Evolutionary conservation across 495 filamentous ascomycete genomes (phyloP).

Genomic region (Penicillium alfredii): DNA sequence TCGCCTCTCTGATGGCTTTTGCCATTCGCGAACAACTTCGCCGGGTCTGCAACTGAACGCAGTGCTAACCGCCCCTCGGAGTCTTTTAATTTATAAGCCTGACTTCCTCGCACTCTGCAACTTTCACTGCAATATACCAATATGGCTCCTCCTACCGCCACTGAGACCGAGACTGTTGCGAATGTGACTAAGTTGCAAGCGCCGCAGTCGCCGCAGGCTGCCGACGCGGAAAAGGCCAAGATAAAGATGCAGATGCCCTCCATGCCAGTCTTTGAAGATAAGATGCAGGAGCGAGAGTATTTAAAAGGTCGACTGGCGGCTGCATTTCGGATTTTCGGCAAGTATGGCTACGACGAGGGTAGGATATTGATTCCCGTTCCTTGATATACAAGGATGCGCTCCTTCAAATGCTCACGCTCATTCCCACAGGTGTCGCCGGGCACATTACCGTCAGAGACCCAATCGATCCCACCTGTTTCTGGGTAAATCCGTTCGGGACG

Average conservation of each 20-base stretch:
- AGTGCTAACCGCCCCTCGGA: no score
- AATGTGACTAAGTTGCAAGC: slow-evolving; percentile 16
- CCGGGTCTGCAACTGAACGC: no score
- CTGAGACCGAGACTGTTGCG: slow-evolving; percentile 24
- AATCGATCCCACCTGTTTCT: slow-evolving; percentile 62
- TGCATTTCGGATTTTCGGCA: slow-evolving; percentile 65
- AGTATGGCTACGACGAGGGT: slow-evolving; percentile 61
- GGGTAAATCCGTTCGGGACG: slow-evolving; percentile 76
- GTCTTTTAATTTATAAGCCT: no score
- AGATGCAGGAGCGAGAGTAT: slow-evolving; percentile 56
- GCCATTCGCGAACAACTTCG: no score
- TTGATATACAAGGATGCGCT: background rate
- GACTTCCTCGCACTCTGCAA: no score
- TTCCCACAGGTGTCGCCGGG: slow-evolving; percentile 43
- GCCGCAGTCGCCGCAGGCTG: slow-evolving; percentile 23
- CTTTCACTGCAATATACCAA: no score
- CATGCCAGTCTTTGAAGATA: slow-evolving; percentile 53
- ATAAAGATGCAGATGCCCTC: slow-evolving; percentile 44
- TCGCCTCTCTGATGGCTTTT: no score
- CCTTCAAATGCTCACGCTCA: background rate
- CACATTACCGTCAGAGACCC: slow-evolving; percentile 63
- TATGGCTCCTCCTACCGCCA: slow-evolving; percentile 30
- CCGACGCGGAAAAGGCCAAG: slow-evolving; percentile 27
- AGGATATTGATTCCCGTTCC: background rate
- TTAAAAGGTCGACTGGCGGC: slow-evolving; percentile 60